A percentile compares a stretch with the other conserved stretches of the same genome.
Conservation (phyloP, 306 rosid species). For the Begonia fuchsioides region DNA sequence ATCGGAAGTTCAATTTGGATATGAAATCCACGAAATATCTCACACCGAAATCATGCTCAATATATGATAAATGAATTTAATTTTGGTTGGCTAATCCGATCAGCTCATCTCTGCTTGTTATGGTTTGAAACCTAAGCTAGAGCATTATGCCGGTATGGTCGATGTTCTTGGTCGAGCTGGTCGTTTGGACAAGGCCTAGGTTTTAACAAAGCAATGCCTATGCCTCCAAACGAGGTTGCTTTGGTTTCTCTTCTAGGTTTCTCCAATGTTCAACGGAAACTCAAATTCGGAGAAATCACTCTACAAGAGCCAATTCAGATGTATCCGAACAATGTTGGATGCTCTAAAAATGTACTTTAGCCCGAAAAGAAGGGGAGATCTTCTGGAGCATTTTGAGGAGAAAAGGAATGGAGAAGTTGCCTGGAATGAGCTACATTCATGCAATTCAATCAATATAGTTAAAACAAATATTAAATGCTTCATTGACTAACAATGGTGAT, state of each 20-base stretch:
- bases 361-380: constrained; percentile 39
- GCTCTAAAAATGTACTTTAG: constrained; percentile 53
- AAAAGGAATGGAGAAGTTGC: constrained; percentile 46
- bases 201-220: constrained; percentile 34
- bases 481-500: too few species aligned
- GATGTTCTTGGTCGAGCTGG: constrained; percentile 67
- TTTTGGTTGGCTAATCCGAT: too few species aligned
- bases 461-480: too few species aligned
- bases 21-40: too few species aligned
- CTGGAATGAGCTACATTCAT: constrained; percentile 55
- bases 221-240: constrained; percentile 59
- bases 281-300: constrained; percentile 38
- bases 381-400: constrained; percentile 36
- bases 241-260: constrained; percentile 57
- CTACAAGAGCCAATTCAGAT: constrained; percentile 35
- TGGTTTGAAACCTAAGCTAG: constrained; percentile 29
- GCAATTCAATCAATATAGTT: too few species aligned
- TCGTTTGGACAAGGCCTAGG: constrained; percentile 36
- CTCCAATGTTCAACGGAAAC: constrained; percentile 37
- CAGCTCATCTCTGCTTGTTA: background rate
- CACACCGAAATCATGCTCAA: too few species aligned
- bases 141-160: constrained; percentile 64
- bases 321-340: constrained; percentile 44
- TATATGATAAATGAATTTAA: too few species aligned
- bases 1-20: too few species aligned